Evolutionary conservation across 768 basidiomycete species (phyloP).

Genomic region (Pulveroboletus sp.): DNA sequence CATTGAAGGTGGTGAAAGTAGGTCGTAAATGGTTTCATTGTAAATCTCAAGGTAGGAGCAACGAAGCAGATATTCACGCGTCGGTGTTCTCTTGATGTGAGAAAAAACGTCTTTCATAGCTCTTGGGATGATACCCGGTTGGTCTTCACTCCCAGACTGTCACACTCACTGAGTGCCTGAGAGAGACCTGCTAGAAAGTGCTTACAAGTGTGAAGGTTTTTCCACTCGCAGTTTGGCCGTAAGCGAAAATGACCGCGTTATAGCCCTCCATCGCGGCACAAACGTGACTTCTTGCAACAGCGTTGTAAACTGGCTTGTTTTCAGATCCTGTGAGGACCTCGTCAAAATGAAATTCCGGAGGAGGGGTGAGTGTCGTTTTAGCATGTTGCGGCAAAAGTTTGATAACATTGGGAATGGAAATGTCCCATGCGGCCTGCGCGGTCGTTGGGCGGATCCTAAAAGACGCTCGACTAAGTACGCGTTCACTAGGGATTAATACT

Average conservation of each 20-base stretch:
- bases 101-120: slow-evolving; percentile 90
- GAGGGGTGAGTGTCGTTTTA: slow-evolving; percentile 37
- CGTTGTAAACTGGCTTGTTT: slow-evolving; percentile 74
- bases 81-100: slow-evolving; percentile 69
- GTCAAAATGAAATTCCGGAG: slow-evolving; percentile 63
- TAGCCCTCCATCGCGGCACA: slow-evolving; percentile 95
- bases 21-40: slow-evolving; percentile 84
- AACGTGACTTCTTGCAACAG: slow-evolving; percentile 74
- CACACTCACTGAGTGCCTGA: slow-evolving; percentile 14
- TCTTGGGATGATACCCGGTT: slow-evolving; percentile 93
- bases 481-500: not conserved
- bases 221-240: slow-evolving; percentile 82
- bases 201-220: slow-evolving; percentile 66
- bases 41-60: slow-evolving; percentile 98
- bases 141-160: slow-evolving; percentile 68
- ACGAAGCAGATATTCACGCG: slow-evolving; percentile 88
- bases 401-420: slow-evolving; percentile 43
- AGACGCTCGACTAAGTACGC: slow-evolving; percentile 1
- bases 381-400: slow-evolving; percentile 57
- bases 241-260: slow-evolving; percentile 94
- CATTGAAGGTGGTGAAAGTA: slow-evolving; percentile 68
- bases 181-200: slow-evolving; percentile 16
- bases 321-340: slow-evolving; percentile 73
- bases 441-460: slow-evolving; percentile 60
- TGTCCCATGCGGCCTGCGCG: slow-evolving; percentile 51